Base-by-base conservation (phyloP, 2,329 filamentous ascomycete species). In the Colletotrichum viniferum region DNA sequence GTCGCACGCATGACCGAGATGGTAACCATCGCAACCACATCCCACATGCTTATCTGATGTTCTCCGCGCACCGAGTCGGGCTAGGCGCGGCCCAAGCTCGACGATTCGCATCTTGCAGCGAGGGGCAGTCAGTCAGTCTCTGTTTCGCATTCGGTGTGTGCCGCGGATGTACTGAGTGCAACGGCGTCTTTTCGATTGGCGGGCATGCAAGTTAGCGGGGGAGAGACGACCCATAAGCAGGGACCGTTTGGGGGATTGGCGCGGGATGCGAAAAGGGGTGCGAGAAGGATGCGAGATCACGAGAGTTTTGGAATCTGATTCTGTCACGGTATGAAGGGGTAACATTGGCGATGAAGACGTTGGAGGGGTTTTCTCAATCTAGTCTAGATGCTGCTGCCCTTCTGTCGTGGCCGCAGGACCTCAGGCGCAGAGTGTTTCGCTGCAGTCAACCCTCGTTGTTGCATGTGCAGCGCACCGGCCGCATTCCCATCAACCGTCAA, bases 21-120 rank as follows among this genome's bases (percentile, higher is more conserved):
- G 68, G 72, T 67, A 48, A 62, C 72, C 36, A 62, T 66, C 72
- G 61, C 68, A 74, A 74, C 67, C 67, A 62, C 56, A 67, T 74
- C 7, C 68, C 66, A 70, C 71, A 74, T 72, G 68, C 62, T 62
- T 38, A 74, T 56, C 36, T 61, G 24, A 48, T 63, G 21, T 56
- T 55, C 62, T 56, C 55, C 72, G 24, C 38, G 12, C 8, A 55
- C 71, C 32, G 34, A 43, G 52, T 72, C 62, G 24, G 72, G 55
- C 38, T 74, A 67, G 69, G 24, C 30, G 36, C 32, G 38, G 58
- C 68, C 55, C 30, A 67, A 56, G 61, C 43, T 52, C 43, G 48
- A 48, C 24, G 60, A 38, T 52, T 66, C 63, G 43, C 63, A 73
- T 73, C 69, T 73, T 43, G 63, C 58, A 68, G 30, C 21, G 64